Conservation (phyloP, 2,329 filamentous ascomycete genomes). For the Chrysosporium keratinophilum region DNA sequence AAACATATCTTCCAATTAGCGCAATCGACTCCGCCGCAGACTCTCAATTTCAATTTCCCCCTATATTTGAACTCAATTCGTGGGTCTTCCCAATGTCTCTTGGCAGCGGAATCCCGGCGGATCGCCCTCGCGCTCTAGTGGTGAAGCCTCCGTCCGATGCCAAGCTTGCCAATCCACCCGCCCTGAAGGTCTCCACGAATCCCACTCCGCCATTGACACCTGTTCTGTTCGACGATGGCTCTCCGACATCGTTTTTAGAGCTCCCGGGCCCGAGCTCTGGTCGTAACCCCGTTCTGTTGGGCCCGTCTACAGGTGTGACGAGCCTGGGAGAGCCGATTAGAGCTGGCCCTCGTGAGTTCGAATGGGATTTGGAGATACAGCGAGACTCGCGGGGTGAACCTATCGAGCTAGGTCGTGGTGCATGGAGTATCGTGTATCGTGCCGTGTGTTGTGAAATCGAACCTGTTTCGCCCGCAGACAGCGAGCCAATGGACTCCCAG, state of each 20-base stretch:
- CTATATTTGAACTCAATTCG: neutral
- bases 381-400: conserved; percentile 22
- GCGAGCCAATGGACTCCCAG: neutral
- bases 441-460: conserved; percentile 19
- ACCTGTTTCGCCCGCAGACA: neutral
- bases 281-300: neutral
- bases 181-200: conserved; percentile 10
- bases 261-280: conserved; percentile 3
- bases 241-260: conserved; percentile 11
- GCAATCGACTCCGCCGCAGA: neutral
- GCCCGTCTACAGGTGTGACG: neutral
- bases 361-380: conserved; percentile 27
- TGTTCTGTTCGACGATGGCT: conserved; percentile 18
- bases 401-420: conserved; percentile 36
- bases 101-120: conserved; percentile 7
- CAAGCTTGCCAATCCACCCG: conserved; percentile 7
- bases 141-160: conserved; percentile 13
- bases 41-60: neutral
- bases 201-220: conserved; percentile 32
- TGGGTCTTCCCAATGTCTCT: conserved; percentile 1
- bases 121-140: conserved; percentile 11
- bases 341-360: conserved; percentile 22
- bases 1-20: neutral
- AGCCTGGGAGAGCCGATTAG: neutral
- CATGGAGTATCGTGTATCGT: conserved; percentile 41